Evolutionary conservation across 1,284 basidiomycete genomes (phyloP), one percentile per base, ranked within the genome.

Genomic region (Bjerkandera adusta): DNA sequence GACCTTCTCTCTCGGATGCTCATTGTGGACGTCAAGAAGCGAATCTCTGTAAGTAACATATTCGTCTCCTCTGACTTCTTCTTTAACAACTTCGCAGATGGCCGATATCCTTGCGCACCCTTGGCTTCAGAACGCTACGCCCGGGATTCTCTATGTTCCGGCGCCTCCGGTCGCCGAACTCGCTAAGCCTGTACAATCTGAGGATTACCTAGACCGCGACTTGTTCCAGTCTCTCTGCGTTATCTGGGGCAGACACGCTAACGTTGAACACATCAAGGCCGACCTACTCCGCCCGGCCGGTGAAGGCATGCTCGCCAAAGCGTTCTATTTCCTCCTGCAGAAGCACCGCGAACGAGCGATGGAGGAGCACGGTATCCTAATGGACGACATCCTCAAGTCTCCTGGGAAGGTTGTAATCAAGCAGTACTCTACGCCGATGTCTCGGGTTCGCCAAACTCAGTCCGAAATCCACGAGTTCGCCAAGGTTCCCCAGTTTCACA

Each of bases 161-260:
- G 70, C 81, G 63, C 64, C 86, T 68, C 57, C 91, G 73, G 53
- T 91, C 76, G 56, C 79, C 67, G 54, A 89, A 58, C 66, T 87
- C 52, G 75, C 83, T 53, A 67, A 77, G 62, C 80, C 91, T 12
- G 74, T 92, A 30, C 72, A 81, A 8, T 85, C 83, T 29, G 75
- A 77, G 16, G 76, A 78, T 6, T 77, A 89, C 53, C 87, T 98
- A 49, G 93, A 98, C 61, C 72, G 76, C 8, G 95, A 97, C 53
- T 81, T 97, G 43, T 77, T 98, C 51, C 79, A 81, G 45, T 97
- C 93, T 59, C 74, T 99, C 36, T 86, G 86, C 57, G 87, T 96
- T 39, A 85, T 96, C 60, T 94, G 90, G 88, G 86, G 83, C 8
- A 82, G 83, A 27, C 79, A 88, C 45, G 73, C 79, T 2, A 68